phyloP scores from a whole-genome alignment of 2,329 filamentous ascomycete species.

The Penicillium sp. region DNA sequence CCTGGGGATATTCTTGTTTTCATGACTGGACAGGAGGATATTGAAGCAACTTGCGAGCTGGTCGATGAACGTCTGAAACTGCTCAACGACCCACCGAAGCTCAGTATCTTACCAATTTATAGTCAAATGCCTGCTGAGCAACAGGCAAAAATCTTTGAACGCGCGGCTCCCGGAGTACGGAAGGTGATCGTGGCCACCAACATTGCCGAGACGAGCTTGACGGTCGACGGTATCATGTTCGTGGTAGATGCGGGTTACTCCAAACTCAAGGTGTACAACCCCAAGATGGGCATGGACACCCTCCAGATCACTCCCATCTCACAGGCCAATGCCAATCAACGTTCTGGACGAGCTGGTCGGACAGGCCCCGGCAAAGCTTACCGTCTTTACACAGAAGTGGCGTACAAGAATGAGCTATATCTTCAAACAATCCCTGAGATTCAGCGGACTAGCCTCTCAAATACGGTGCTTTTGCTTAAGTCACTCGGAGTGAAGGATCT shows the following conservation, averaged over 20 bases:
- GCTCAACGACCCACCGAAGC: conserved; percentile 90
- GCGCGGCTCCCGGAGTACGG: conserved; percentile 83
- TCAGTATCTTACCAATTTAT: conserved; percentile 96
- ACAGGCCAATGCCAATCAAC: conserved; percentile 92
- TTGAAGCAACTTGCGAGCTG: conserved; percentile 93
- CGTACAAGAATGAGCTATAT: conserved; percentile 95
- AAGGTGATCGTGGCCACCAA: conserved; percentile 99
- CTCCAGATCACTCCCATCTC: conserved; percentile 97
- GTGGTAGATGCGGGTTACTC: conserved; percentile 96
- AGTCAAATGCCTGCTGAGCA: conserved; percentile 99
- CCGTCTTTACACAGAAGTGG: conserved; percentile 89
- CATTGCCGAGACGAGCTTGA: conserved; percentile 96
- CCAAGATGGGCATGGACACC: conserved; percentile 99
- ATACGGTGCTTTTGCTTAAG: conserved; percentile 92
- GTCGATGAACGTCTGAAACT: conserved; percentile 84
- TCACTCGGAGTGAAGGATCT: conserved; percentile 93
- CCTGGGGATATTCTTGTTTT: conserved; percentile 94
- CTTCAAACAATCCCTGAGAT: conserved; percentile 97
- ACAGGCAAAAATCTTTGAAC: conserved; percentile 97
- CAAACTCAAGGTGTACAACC: conserved; percentile 98
- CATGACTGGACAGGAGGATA: conserved; percentile 99
- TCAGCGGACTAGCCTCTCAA: conserved; percentile 92
- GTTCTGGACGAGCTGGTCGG: conserved; percentile 89
- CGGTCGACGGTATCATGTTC: conserved; percentile 98
- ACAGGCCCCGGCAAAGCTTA: conserved; percentile 96